These are phyloP conservation scores for Neurospora sublineolata DNA, from an alignment of 495 filamentous ascomycete species.

Conservation along the genomic window DNA sequence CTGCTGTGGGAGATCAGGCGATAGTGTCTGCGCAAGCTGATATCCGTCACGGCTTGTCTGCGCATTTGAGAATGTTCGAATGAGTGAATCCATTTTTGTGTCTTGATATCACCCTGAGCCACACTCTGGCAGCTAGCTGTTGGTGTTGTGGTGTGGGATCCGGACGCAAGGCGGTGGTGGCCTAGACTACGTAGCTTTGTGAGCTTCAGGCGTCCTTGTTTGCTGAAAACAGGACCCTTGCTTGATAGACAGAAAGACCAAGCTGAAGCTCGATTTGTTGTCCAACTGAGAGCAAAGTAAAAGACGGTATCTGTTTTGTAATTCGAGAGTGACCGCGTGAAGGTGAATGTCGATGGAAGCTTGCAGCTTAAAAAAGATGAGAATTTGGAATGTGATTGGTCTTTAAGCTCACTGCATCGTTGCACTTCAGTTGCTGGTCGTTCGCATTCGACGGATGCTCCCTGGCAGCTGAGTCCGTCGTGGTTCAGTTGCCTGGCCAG, in stretches of 20 bases:
- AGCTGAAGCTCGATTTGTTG: background rate
- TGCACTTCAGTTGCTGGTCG: background rate
- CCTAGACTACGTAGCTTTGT: background rate
- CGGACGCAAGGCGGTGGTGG: background rate
- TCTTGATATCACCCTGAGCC: background rate
- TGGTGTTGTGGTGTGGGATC: background rate
- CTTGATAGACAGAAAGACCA: background rate
- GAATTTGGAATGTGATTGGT: background rate
- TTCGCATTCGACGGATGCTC: background rate
- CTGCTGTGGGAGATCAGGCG: constrained; percentile 47
- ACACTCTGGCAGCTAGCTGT: background rate
- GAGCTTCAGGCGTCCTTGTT: background rate
- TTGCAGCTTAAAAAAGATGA: background rate
- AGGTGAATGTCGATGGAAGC: background rate
- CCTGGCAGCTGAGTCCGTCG: background rate
- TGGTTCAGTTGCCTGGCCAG: background rate
- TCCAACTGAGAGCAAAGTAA: background rate
- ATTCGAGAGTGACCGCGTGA: background rate
- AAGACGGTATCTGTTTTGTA: background rate
- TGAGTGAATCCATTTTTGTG: constrained; percentile 44
- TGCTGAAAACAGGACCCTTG: background rate
- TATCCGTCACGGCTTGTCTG: constrained; percentile 47
- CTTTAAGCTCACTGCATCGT: background rate
- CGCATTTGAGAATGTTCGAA: constrained; percentile 48
- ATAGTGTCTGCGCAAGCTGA: constrained; percentile 56